phyloP scores from a whole-genome alignment of 768 basidiomycete genomes.

The Filobasidium wieringae region DNA sequence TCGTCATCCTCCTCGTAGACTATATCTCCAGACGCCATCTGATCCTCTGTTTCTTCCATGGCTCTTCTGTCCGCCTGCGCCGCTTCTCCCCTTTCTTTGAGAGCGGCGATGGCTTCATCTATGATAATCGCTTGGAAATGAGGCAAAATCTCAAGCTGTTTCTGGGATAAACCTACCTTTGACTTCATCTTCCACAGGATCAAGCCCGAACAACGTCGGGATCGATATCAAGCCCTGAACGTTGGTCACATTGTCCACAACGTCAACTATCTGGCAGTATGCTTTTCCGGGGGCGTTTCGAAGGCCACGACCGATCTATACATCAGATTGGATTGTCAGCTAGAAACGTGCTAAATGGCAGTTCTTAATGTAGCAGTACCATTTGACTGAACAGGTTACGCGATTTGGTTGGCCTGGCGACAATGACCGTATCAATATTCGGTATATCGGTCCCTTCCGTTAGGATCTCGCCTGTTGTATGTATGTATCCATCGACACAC shows the following conservation, averaged over 20 bases:
- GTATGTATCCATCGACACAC: background rate
- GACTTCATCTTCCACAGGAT: conserved; percentile 52
- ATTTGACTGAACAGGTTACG: conserved; percentile 84
- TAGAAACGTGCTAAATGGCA: background rate
- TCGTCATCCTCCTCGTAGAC: conserved; percentile 67
- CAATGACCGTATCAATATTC: conserved; percentile 77
- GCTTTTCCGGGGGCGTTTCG: conserved; percentile 70
- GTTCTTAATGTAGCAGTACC: conserved; percentile 43
- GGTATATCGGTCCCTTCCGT: conserved; percentile 94
- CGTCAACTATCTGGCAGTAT: conserved; percentile 81
- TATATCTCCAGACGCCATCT: conserved; percentile 49
- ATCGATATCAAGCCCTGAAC: conserved; percentile 61
- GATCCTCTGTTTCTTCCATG: conserved; percentile 8
- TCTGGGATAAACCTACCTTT: conserved; percentile 45
- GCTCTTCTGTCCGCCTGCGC: background rate
- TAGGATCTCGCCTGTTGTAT: conserved; percentile 52
- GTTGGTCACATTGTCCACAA: conserved; percentile 63
- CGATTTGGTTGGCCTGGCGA: conserved; percentile 80
- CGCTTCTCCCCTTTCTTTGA: conserved; percentile 42
- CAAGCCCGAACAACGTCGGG: conserved; percentile 75
- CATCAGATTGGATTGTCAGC: background rate
- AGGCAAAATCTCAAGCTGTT: conserved; percentile 2
- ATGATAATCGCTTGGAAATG: background rate
- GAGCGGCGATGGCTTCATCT: conserved; percentile 49
- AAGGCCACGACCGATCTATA: conserved; percentile 82